Evolutionary conservation across 2,329 filamentous ascomycete genomes (phyloP), one percentile per base, ranked within the genome.

Genomic region (Pseudocercospora eumusae): DNA sequence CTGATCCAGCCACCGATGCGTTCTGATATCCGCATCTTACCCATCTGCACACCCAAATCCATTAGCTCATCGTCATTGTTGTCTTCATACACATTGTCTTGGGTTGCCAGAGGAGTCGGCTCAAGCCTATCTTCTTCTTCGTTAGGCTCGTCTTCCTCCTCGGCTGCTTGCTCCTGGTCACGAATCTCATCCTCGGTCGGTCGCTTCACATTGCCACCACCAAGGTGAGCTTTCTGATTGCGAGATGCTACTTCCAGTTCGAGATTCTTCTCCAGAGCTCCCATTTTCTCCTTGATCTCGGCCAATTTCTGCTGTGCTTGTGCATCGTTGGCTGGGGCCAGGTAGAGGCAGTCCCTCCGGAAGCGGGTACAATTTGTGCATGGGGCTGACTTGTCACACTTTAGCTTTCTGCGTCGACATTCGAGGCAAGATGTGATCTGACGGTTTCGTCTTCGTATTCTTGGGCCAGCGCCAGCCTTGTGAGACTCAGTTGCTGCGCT

Each of bases 241-340:
- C 70, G 77, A 59, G 82, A 81, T 15, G 84, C 86, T 28, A 89
- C 84, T 73, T 90, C 87, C 47, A 86, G 79, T 74, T 91, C 89
- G 5, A 92, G 80, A 59, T 87, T 84, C 57, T 86, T 81, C 76
- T 92, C 89, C 18, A 92, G 77, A 8, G 84, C 85, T 25, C 88
- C 88, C 75, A 92, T 89, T 75, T 88, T 88, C 74, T 92, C 89
- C 76, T 92, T 92, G 74, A 92, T 88, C 70, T 91, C 87, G 3
- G 87, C 88, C 58, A 92, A 80, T 68, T 87, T 87, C 68, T 87
- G 81, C 74, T 90, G 88, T 57, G 86, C 86, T 7, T 84, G 85
- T 63, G 88, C 83, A 73, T 92, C 89, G n/a, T 90, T 79, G 21
- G 86, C 83, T 0, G 86, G 83, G 1, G 86, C 84, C 36, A 91